Base-by-base conservation (phyloP, 2,329 filamentous ascomycete species). In the Colletotrichum siamense region DNA sequence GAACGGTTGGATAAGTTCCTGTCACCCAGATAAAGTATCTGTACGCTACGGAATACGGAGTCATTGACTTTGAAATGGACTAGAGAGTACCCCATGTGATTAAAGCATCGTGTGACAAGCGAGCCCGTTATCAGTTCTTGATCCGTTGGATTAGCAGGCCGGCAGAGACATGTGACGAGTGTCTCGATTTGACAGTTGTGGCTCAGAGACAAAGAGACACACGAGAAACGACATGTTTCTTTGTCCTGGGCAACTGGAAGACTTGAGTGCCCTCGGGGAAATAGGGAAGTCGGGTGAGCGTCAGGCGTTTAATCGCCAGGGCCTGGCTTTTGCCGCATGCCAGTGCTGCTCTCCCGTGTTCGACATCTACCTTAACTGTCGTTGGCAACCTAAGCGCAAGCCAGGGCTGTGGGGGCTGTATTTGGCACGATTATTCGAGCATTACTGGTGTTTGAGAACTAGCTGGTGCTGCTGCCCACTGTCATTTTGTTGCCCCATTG, bases 1-100 rank as follows among this genome's bases (percentile, higher is more conserved):
- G 32, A 77, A 49, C 59, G 30, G 68, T 39, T 74, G 57, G 63
- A 77, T 66, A 26, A 71, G 75, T 61, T 77, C 75, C 66, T 67
- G 75, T 76, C 67, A 77, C 75, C 74, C 72, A 77, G 32, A 67
- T 61, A 63, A 66, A 75, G 72, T 70, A 73, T 75, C 72, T 77
- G 61, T 77, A 75, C 62, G 67, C 62, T 77, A 71, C 30, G 36
- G 61, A 66, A 59, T 39, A 71, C 24, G 66, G 66, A 68, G 75
- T 77, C 66, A 26, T 67, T 77, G 67, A 76, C 61, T 77, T 73
- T 68, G 66, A 32, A 75, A 70, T 77, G 66, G 28, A 77, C 32
- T 77, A 64, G 34, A 74, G 55, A 74, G 71, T 76, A 76, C 18
- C 49, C 44, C 59, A 64, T 55, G 55, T 64, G 49, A 73, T 34